Conservation (phyloP, 441 rosid species). For the Populus hybrid region DNA sequence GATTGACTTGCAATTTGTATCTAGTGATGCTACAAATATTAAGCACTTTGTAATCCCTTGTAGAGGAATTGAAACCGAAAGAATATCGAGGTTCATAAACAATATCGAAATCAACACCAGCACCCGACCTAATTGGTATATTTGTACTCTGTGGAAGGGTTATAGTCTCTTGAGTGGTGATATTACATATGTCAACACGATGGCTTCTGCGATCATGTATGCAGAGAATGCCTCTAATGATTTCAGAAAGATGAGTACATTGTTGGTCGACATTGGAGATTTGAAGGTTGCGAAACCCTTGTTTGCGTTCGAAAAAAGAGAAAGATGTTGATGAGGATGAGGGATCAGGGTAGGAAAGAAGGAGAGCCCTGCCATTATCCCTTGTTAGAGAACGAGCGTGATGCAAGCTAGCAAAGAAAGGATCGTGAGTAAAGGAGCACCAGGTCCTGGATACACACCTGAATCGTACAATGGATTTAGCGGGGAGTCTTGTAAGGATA, state of each 20-base stretch:
- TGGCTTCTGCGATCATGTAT: neutral
- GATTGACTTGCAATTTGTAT: neutral
- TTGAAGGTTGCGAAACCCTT: neutral
- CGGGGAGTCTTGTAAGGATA: neutral
- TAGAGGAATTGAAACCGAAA: neutral
- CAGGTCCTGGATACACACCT: neutral
- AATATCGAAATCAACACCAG: neutral
- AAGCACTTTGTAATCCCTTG: neutral
- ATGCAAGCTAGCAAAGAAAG: neutral
- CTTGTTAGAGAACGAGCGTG: neutral
- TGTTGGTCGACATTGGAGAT: neutral
- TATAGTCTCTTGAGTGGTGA: neutral
- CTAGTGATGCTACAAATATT: neutral
- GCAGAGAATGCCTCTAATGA: neutral
- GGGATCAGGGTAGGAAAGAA: neutral
- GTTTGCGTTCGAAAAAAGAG: neutral
- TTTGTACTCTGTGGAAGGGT: neutral
- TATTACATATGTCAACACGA: neutral
- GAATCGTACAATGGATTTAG: neutral
- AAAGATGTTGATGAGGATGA: neutral
- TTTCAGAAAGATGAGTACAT: neutral
- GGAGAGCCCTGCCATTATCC: neutral
- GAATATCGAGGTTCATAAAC: neutral
- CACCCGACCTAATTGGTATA: neutral
- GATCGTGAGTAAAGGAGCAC: neutral